Percentiles rank a stretch among this genome's conserved stretches.
phyloP scores from a whole-genome alignment of 73 alveolate genomes.

The Paramecium pentaurelia region DNA sequence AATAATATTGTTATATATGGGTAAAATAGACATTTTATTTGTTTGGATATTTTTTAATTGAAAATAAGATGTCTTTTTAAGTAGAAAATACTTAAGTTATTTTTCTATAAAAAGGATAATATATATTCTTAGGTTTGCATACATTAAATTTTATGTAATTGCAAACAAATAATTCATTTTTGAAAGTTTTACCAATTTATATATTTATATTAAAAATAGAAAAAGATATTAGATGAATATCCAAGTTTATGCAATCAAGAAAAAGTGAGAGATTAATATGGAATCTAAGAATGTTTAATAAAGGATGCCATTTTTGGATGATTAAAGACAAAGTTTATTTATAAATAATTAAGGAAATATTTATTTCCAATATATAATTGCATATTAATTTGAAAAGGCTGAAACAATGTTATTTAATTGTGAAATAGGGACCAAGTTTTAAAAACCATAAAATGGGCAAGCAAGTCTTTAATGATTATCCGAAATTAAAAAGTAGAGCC shows the following conservation, averaged over 20 bases:
- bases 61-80: background rate
- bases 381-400: background rate
- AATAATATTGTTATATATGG: background rate
- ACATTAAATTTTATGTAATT: background rate
- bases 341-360: background rate
- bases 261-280: background rate
- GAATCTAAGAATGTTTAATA: background rate
- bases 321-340: background rate
- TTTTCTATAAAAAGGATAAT: background rate
- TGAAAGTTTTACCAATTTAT: background rate
- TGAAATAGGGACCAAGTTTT: background rate
- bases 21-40: background rate
- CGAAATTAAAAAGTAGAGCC: constrained; percentile 34
- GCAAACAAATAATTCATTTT: background rate
- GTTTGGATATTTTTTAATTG: background rate
- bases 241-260: background rate
- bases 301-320: background rate
- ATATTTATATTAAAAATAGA: background rate
- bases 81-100: background rate
- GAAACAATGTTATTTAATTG: background rate
- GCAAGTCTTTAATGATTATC: background rate
- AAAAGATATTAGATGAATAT: background rate
- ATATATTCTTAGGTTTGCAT: background rate
- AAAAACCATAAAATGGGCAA: background rate
- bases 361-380: constrained; percentile 4